These are phyloP conservation scores for Pyronema domesticum DNA, from an alignment of 495 filamentous ascomycete species.

Conservation along the genomic window DNA sequence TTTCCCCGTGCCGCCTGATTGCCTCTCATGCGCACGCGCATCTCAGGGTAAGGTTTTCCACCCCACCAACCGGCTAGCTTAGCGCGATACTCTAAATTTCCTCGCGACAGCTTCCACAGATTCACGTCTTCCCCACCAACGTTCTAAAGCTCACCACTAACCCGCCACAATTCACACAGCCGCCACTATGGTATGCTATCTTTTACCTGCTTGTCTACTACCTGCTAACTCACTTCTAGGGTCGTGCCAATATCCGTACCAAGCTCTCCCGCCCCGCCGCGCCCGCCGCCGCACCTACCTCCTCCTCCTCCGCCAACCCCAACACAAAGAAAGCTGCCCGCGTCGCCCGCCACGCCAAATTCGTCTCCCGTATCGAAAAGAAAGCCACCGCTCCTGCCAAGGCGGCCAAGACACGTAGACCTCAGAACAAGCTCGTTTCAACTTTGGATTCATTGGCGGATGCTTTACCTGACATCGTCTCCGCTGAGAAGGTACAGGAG, in stretches of 20 bases:
- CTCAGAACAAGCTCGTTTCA: slow-evolving; percentile 52
- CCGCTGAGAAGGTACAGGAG: slow-evolving; percentile 19
- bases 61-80: no score
- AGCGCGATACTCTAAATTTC: no score
- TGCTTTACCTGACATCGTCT: slow-evolving; percentile 43
- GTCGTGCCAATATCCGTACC: slow-evolving; percentile 29
- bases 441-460: slow-evolving; percentile 59
- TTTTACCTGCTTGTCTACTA: no score
- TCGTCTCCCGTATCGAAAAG: slow-evolving; percentile 60
- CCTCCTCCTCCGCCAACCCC: slow-evolving; percentile 10
- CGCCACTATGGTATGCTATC: no score
- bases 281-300: slow-evolving; percentile 1
- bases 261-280: slow-evolving; percentile 23
- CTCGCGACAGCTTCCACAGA: no score
- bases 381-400: slow-evolving; percentile 14
- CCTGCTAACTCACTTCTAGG: neutral
- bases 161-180: no score
- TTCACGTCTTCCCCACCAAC: no score
- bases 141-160: no score
- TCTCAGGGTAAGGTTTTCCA: no score
- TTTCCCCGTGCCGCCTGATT: no score
- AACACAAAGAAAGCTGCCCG: slow-evolving; percentile 58
- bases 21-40: no score
- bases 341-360: slow-evolving; percentile 52
- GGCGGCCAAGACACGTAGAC: slow-evolving; percentile 24